These are phyloP conservation scores for Yarrowia sp. DNA, from an alignment of 805 yeast genomes.

Conservation along the genomic window DNA sequence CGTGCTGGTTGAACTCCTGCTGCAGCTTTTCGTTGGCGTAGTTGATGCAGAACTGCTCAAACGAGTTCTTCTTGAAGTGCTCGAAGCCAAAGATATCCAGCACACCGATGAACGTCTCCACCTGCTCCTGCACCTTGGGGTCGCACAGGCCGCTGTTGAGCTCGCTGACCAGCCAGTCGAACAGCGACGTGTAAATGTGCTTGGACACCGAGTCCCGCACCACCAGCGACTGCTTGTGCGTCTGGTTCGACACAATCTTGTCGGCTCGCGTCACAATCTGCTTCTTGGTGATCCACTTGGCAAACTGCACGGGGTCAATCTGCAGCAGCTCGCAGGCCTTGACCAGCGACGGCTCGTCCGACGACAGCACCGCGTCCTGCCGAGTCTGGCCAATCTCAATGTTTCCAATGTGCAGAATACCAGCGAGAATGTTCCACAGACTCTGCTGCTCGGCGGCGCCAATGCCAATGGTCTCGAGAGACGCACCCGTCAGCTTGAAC, in stretches of 20 bases:
- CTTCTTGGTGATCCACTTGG: conserved; percentile 91
- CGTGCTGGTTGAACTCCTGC: conserved; percentile 97
- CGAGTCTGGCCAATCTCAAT: conserved; percentile 84
- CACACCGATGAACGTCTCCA: conserved; percentile 87
- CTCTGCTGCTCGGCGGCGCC: conserved; percentile 62
- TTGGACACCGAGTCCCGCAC: conserved; percentile 98
- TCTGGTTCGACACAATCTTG: conserved; percentile 83
- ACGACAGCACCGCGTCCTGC: conserved; percentile 76
- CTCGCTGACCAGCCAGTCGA: conserved; percentile 92
- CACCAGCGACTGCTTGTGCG: conserved; percentile 81
- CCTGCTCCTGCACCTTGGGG: conserved; percentile 64
- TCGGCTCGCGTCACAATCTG: conserved; percentile 93
- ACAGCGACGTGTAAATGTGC: conserved; percentile 87
- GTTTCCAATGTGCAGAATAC: conserved; percentile 90
- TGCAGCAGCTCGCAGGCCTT: conserved; percentile 87
- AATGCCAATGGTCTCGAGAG: conserved; percentile 82
- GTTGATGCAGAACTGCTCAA: conserved; percentile 96
- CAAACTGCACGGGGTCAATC: conserved; percentile 71
- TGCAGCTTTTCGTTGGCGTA: conserved; percentile 96
- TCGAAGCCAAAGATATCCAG: conserved; percentile 97
- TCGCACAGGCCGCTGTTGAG: conserved; percentile 85
- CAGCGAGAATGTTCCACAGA: conserved; percentile 83
- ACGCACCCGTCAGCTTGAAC: conserved; percentile 74
- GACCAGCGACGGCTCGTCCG: conserved; percentile 85
- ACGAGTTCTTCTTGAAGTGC: conserved; percentile 91